Evolutionary conservation across 306 rosid species (phyloP), one percentile per base, ranked within the genome.

Genomic region (Gynostemma pentaphyllum): DNA sequence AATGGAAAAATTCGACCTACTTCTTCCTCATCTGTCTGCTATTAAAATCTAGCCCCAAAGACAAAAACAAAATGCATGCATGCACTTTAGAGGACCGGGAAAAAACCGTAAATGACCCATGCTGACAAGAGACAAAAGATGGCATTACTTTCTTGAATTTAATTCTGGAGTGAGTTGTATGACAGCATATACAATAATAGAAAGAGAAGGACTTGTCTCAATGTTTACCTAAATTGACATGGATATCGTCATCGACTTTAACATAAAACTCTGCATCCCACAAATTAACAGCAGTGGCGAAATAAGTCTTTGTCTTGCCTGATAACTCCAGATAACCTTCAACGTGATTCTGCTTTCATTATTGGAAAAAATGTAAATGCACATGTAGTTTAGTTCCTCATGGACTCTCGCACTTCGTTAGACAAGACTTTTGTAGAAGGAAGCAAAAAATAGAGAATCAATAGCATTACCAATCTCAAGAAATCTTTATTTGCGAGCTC

Each of bases 181-280:
- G 0, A 0, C 16, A 26, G 6, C 12, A 6, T 52, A 22, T 27
- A 28, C 40, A 12, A 52, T 1, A n/a, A n/a, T n/a, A n/a, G n/a
- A n/a, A n/a, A 13, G 46, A 60, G 47, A 23, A 40, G n/a, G 41
- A 23, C 23, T 4, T 5, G 27, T 40, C 40, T 46, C 16, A 10
- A 29, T 14, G 24, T 18, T 76, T 72, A 90, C 97, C 97, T 82
- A 91, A 75, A 62, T 91, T 91, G 57, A 87, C 92, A 72, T 91
- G 96, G 67, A 91, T 82, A 68, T 87, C 96, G 64, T 87, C 97
- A 40, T 91, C 96, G 61, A 87, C 96, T 83, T 90, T 90, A 78
- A 90, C 76, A 67, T 85, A 88, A 74, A 81, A 88, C 19, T 85
- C 90, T 34, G 95, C 90, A 80, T 88, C 87, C 90, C 95, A 85